Conservation (phyloP, 108 stramenopile species). For the Skeletonema marinoi region DNA sequence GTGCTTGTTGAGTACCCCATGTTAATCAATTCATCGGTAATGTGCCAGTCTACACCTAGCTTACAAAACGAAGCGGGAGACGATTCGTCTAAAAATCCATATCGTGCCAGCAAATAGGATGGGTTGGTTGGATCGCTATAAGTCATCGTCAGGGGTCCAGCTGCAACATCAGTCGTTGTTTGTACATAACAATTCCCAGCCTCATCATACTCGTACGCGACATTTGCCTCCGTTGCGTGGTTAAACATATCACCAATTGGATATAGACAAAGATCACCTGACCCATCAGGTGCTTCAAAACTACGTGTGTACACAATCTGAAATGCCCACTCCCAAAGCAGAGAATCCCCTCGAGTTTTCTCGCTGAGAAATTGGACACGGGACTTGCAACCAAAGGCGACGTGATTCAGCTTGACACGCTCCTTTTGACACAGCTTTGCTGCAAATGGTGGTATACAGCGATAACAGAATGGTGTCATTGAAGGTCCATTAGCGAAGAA, state of each 20-base stretch:
- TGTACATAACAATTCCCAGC: constrained; percentile 50
- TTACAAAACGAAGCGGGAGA: constrained; percentile 62
- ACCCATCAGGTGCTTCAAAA: constrained; percentile 44
- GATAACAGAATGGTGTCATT: constrained; percentile 42
- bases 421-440: constrained; percentile 17
- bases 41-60: constrained; percentile 25
- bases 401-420: constrained; percentile 30
- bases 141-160: constrained; percentile 35
- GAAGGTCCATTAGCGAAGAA: constrained; percentile 29
- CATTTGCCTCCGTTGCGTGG: constrained; percentile 41
- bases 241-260: constrained; percentile 40
- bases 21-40: constrained; percentile 39
- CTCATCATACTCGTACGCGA: constrained; percentile 24
- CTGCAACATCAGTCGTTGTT: constrained; percentile 27
- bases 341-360: constrained; percentile 18
- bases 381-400: constrained; percentile 15
- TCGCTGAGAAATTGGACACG: constrained; percentile 50
- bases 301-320: constrained; percentile 45
- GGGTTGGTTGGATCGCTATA: constrained; percentile 44
- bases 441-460: constrained; percentile 36
- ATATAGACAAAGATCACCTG: constrained; percentile 12
- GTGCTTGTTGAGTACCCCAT: constrained; percentile 40
- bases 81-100: constrained; percentile 47
- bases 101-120: constrained; percentile 32
- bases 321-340: constrained; percentile 39